phyloP scores from a whole-genome alignment of 2,329 filamentous ascomycete genomes.

The Colletotrichum musicola region DNA sequence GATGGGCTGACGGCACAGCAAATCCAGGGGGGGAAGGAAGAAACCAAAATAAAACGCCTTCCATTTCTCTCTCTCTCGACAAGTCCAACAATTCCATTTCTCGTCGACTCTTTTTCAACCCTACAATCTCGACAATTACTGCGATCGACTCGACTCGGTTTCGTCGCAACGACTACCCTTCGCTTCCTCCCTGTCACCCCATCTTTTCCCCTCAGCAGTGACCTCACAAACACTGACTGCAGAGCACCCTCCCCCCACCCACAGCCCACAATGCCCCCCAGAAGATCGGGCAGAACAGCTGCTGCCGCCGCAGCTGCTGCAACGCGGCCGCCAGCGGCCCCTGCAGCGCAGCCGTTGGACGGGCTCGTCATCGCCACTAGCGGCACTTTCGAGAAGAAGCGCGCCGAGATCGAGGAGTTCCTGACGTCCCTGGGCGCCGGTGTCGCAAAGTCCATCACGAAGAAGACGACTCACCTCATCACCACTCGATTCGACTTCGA shows the following conservation, averaged over 20 bases:
- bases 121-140: not conserved
- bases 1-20: not conserved
- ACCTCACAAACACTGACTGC: too few relatives aligned
- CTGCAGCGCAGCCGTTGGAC: constrained; percentile 52
- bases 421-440: constrained; percentile 63
- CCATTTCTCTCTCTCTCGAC: not conserved
- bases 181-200: not conserved
- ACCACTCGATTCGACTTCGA: constrained; percentile 66
- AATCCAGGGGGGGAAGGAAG: not conserved
- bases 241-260: not conserved
- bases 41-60: constrained; percentile 14
- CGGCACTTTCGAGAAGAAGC: constrained; percentile 69
- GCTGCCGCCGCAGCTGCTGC: constrained; percentile 8
- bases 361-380: constrained; percentile 68
- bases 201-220: too few relatives aligned
- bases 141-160: not conserved
- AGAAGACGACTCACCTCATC: constrained; percentile 68
- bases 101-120: not conserved
- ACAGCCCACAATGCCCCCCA: constrained; percentile 35
- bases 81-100: not conserved
- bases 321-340: constrained; percentile 13
- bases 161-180: not conserved
- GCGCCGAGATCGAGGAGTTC: constrained; percentile 60
- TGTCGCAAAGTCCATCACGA: constrained; percentile 60
- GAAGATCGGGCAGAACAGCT: constrained; percentile 32